Conservation (phyloP, 2,329 filamentous ascomycete genomes). For the Davidsoniella australis region DNA sequence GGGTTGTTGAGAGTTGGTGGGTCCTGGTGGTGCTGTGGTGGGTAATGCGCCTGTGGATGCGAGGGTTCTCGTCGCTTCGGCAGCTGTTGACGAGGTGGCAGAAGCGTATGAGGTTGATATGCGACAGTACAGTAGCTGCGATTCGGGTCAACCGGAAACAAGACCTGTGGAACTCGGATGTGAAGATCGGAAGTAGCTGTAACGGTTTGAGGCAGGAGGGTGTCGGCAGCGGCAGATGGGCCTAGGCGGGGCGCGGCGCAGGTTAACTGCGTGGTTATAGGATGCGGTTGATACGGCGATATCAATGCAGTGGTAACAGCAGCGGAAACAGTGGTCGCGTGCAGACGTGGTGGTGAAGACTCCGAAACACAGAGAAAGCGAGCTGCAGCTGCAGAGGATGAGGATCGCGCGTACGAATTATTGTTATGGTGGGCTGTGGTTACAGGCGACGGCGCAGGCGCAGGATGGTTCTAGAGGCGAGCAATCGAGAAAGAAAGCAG, state of each 20-base stretch:
- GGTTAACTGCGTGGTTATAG: no score
- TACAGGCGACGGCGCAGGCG: background rate
- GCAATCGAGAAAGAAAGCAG: background rate
- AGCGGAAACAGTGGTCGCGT: background rate
- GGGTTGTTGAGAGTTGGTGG: background rate
- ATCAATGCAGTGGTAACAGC: background rate
- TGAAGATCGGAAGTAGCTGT: no score
- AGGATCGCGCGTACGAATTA: background rate
- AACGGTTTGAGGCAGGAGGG: no score
- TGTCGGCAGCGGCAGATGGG: no score
- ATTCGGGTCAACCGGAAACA: no score
- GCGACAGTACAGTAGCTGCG: no score
- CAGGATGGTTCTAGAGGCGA: background rate
- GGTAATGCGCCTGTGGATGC: background rate
- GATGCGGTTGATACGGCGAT: no score
- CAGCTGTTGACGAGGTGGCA: conserved; percentile 17
- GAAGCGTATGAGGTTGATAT: background rate
- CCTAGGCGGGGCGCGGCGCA: no score
- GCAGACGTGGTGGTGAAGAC: background rate
- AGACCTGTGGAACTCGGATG: no score
- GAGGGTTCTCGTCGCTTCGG: conserved; percentile 9
- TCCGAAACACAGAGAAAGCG: background rate
- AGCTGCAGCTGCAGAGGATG: background rate
- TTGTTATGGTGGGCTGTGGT: background rate
- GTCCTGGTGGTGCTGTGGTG: background rate